Conservation (phyloP, 371 early-diverging fungal species). For the Cokeromyces recurvatus region DNA sequence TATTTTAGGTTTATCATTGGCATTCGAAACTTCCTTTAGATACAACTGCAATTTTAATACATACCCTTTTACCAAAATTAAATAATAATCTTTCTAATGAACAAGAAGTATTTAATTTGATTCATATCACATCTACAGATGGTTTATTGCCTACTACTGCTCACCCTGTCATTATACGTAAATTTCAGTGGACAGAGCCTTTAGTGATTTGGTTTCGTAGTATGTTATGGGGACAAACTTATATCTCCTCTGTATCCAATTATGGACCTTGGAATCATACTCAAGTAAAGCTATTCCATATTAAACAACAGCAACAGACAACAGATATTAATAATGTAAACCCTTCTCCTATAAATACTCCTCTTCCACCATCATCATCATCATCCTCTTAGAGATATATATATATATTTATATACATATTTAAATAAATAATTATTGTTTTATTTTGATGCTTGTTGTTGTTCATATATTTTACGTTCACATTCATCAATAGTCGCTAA, state of each 20-base stretch:
- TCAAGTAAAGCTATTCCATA: constrained; percentile 53
- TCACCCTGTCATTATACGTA: constrained; percentile 40
- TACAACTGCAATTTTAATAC: constrained; percentile 14
- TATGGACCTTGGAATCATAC: constrained; percentile 66
- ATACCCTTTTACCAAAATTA: constrained; percentile 17
- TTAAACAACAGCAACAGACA: constrained; percentile 28
- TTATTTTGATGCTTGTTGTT: too few species aligned
- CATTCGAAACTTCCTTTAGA: constrained; percentile 26
- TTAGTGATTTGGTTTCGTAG: constrained; percentile 64
- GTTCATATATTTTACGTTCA: constrained; percentile 54
- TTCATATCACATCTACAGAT: background rate
- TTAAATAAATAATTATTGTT: too few species aligned
- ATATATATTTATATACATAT: too few species aligned
- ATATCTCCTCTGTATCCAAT: constrained; percentile 46
- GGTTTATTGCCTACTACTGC: too few species aligned
- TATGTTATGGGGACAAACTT: constrained; percentile 64
- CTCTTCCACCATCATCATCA: too few species aligned
- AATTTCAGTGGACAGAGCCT: constrained; percentile 54
- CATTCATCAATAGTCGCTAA: constrained; percentile 81
- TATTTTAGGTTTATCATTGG: constrained; percentile 22
- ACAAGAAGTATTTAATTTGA: constrained; percentile 5
- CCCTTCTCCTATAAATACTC: too few species aligned
- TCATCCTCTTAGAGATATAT: too few species aligned
- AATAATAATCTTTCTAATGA: constrained; percentile 3
- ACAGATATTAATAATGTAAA: too few species aligned